Conservation (phyloP, 352 stramenopile genomes). For the Phytophthora cajani region DNA sequence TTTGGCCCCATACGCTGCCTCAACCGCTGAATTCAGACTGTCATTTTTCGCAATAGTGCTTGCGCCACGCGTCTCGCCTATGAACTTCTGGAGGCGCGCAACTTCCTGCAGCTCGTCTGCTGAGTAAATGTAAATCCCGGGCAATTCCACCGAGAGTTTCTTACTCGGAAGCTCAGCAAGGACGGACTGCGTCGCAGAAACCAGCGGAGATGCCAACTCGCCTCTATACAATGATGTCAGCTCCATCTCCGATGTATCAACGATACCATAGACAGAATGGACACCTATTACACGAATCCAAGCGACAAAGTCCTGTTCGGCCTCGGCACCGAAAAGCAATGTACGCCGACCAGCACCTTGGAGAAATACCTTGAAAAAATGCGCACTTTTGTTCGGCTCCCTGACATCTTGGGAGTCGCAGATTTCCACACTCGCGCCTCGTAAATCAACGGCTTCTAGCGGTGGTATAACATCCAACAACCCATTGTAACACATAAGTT, state of each 20-base stretch:
- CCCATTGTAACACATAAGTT: conserved; percentile 80
- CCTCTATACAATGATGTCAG: too few species aligned
- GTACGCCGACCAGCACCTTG: conserved; percentile 60
- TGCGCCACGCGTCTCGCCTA: conserved; percentile 41
- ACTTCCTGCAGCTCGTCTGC: conserved; percentile 75
- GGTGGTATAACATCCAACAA: conserved; percentile 66
- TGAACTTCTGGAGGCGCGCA: conserved; percentile 58
- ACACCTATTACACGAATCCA: conserved; percentile 71
- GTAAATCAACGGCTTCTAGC: conserved; percentile 74
- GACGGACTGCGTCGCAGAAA: too few species aligned
- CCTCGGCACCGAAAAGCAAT: conserved; percentile 79
- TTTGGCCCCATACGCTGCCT: conserved; percentile 16
- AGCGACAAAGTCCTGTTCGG: conserved; percentile 67
- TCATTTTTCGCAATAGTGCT: conserved; percentile 23
- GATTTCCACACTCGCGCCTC: conserved; percentile 60
- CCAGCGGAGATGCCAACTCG: too few species aligned
- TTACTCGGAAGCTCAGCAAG: too few species aligned
- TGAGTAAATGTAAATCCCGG: conserved; percentile 79
- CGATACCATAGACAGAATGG: conserved; percentile 31
- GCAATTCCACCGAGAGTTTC: too few species aligned
- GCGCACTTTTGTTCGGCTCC: conserved; percentile 58
- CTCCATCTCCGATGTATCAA: too few species aligned
- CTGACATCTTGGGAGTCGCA: conserved; percentile 68
- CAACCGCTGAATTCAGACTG: conserved; percentile 19
- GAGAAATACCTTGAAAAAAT: conserved; percentile 80